Evolutionary conservation across 768 basidiomycete species (phyloP).

Genomic region (Daedalea quercina): DNA sequence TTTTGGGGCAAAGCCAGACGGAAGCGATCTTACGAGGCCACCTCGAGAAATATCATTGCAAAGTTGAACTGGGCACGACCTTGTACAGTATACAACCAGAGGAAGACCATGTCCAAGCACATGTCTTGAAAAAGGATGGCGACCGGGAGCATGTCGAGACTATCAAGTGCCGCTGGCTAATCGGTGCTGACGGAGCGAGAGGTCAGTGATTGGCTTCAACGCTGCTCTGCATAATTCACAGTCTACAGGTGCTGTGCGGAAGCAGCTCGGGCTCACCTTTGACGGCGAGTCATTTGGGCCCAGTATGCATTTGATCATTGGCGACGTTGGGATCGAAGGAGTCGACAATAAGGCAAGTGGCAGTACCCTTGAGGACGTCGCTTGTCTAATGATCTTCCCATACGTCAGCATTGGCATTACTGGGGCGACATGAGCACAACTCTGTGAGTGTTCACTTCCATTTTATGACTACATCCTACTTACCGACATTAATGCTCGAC

Average conservation of each 20-base stretch:
- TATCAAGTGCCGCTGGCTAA: conserved; percentile 25
- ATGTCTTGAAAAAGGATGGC: conserved; percentile 14
- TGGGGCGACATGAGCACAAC: not conserved
- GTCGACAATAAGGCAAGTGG: not conserved
- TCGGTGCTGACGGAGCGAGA: conserved; percentile 37
- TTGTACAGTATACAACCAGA: conserved; percentile 28
- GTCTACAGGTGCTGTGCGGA: conserved; percentile 5
- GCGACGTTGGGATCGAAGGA: conserved; percentile 1
- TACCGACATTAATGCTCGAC: not conserved
- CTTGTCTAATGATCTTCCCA: conserved; percentile 1
- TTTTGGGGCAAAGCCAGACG: conserved; percentile 13
- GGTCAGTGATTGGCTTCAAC: conserved; percentile 10
- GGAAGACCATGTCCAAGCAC: conserved; percentile 23
- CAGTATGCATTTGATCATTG: not conserved
- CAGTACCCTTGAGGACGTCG: too few relatives aligned
- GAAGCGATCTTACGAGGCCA: conserved; percentile 27
- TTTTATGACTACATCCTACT: not conserved
- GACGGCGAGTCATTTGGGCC: not conserved
- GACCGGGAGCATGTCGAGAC: conserved; percentile 22
- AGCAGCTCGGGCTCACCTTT: not conserved
- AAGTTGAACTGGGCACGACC: conserved; percentile 31
- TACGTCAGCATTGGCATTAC: conserved; percentile 4
- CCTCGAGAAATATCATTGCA: conserved; percentile 16
- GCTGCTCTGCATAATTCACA: too few relatives aligned
- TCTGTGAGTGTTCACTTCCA: not conserved